phyloP scores from a whole-genome alignment of 164 flowering plant species.

The Euptelea pleiosperma region DNA sequence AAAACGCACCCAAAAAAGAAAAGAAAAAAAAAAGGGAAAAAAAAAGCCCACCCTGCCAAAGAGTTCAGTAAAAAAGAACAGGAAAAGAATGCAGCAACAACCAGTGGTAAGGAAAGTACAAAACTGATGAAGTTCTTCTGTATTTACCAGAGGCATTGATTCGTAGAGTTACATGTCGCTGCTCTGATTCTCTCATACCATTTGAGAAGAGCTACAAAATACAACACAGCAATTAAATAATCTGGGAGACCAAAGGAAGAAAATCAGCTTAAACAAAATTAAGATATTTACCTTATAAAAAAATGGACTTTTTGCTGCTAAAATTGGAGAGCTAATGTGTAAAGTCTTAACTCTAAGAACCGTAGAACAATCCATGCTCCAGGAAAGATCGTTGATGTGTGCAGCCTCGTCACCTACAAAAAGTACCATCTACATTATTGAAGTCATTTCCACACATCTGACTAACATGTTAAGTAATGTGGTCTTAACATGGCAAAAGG shows the following conservation, averaged over 20 bases:
- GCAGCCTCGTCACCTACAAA: slow-evolving; percentile 80
- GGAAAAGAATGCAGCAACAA: too few relatives aligned
- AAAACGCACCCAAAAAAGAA: neutral
- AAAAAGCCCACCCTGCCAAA: too few relatives aligned
- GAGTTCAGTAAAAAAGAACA: too few relatives aligned
- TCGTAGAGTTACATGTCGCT: slow-evolving; percentile 79
- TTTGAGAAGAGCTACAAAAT: slow-evolving; percentile 97
- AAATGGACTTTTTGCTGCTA: slow-evolving; percentile 98
- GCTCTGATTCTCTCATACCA: slow-evolving; percentile 97
- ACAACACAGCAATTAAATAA: neutral
- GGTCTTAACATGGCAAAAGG: too few relatives aligned
- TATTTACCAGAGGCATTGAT: slow-evolving; percentile 78
- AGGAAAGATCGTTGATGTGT: slow-evolving; percentile 55
- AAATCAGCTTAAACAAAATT: neutral
- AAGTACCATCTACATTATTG: neutral
- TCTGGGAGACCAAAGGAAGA: neutral
- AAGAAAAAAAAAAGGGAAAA: too few relatives aligned
- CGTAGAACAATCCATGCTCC: slow-evolving; percentile 79
- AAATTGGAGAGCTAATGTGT: slow-evolving; percentile 93
- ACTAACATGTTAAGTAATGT: neutral
- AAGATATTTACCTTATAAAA: slow-evolving; percentile 71
- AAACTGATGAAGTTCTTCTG: neutral
- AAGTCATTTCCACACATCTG: neutral
- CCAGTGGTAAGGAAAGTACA: too few relatives aligned
- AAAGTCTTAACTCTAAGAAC: slow-evolving; percentile 68